These are phyloP conservation scores for Ensete ventricosum DNA, from an alignment of 176 grass and related monocot genomes.

Conservation along the genomic window DNA sequence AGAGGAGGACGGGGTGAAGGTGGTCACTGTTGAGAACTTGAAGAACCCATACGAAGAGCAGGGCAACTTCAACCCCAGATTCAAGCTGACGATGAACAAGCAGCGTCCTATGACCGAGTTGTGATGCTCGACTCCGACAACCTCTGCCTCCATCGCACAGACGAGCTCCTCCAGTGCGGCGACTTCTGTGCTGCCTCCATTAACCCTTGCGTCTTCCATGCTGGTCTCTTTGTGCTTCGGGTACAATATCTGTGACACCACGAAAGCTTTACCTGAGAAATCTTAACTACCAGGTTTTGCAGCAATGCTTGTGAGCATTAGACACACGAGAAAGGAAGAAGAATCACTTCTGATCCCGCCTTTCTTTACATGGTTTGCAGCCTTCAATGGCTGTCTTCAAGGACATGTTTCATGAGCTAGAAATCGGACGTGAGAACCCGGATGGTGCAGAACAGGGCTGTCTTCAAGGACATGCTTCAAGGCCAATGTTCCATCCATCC, in stretches of 20 bases:
- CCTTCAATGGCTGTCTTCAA: constrained; percentile 76
- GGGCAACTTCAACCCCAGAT: constrained; percentile 76
- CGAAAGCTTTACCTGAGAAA: too few species aligned
- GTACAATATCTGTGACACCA: constrained; percentile 16
- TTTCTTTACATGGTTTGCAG: constrained; percentile 24
- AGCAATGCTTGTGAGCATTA: too few species aligned
- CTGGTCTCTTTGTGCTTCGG: constrained; percentile 90
- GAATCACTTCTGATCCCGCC: background rate
- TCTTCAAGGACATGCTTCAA: too few species aligned
- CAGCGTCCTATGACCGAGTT: constrained; percentile 61
- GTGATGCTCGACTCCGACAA: constrained; percentile 96
- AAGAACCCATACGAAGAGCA: constrained; percentile 92
- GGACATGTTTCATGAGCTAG: constrained; percentile 75
- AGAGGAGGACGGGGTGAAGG: constrained; percentile 86
- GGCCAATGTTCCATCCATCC: constrained; percentile 83
- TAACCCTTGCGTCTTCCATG: constrained; percentile 95
- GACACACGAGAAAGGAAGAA: too few species aligned
- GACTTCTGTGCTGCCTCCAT: constrained; percentile 91
- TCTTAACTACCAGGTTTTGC: too few species aligned
- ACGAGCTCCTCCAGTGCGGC: constrained; percentile 88
- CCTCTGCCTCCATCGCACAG: constrained; percentile 85
- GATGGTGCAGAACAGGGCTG: constrained; percentile 84
- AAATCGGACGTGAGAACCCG: constrained; percentile 61
- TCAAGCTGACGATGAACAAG: constrained; percentile 96
- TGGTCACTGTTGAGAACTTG: constrained; percentile 80